phyloP scores from a whole-genome alignment of 1,284 basidiomycete genomes.

The Afroboletus lepidellus region DNA sequence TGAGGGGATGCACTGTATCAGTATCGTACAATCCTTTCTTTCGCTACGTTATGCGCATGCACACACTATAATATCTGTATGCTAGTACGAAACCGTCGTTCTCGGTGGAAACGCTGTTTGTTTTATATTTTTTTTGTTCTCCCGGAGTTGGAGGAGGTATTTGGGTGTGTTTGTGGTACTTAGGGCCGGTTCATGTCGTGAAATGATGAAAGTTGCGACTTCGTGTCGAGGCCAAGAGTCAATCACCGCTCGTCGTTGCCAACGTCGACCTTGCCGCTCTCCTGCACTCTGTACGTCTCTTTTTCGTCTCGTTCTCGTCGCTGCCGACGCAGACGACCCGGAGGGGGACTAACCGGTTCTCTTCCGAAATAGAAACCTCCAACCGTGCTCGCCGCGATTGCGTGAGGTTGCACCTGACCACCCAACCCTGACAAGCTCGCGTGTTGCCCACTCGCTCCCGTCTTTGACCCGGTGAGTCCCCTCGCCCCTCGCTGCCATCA shows the following conservation, averaged over 20 bases:
- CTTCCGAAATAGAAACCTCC: slow-evolving; percentile 19
- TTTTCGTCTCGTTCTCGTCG: slow-evolving; percentile 1
- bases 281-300: slow-evolving; percentile 19
- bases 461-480: slow-evolving; percentile 23
- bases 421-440: slow-evolving; percentile 23
- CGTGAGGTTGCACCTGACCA: slow-evolving; percentile 17
- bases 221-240: slow-evolving; percentile 26
- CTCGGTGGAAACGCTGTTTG: background rate
- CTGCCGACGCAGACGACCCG: background rate
- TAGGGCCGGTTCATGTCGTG: slow-evolving; percentile 35
- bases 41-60: slow-evolving; percentile 26
- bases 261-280: slow-evolving; percentile 22
- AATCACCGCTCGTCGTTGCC: slow-evolving; percentile 31
- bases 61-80: slow-evolving; percentile 28
- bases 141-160: slow-evolving; percentile 2
- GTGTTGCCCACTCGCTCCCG: slow-evolving; percentile 18
- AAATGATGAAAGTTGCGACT: slow-evolving; percentile 25
- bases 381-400: slow-evolving; percentile 32
- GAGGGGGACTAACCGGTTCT: slow-evolving; percentile 24
- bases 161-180: slow-evolving; percentile 33
- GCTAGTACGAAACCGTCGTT: background rate
- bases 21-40: slow-evolving; percentile 22
- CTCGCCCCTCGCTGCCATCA: slow-evolving; percentile 5
- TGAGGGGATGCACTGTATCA: slow-evolving; percentile 31
- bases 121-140: background rate